Evolutionary conservation across 495 filamentous ascomycete genomes (phyloP).

Genomic region (Xylaria telfairii): DNA sequence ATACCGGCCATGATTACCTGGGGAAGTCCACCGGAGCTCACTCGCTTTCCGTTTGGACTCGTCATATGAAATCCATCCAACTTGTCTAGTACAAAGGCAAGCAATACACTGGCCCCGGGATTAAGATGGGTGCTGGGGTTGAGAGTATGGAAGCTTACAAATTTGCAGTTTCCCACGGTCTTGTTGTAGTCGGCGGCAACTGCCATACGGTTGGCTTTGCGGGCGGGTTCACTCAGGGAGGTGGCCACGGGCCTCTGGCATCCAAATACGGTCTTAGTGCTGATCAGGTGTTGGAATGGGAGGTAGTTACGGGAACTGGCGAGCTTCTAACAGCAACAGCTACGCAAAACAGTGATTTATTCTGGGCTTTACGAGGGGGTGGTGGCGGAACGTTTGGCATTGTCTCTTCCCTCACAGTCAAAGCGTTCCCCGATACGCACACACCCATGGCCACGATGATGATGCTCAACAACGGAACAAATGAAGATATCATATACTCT

Average conservation of each 20-base stretch:
- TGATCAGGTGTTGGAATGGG: conserved; percentile 62
- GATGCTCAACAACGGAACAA: conserved; percentile 29
- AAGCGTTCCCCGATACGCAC: conserved; percentile 38
- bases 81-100: conserved; percentile 37
- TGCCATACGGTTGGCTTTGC: conserved; percentile 54
- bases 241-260: conserved; percentile 61
- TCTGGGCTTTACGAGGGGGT: conserved; percentile 65
- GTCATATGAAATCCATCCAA: conserved; percentile 54
- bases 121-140: conserved; percentile 60
- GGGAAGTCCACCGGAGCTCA: conserved; percentile 56
- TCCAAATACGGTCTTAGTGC: conserved; percentile 62
- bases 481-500: background rate
- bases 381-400: conserved; percentile 60
- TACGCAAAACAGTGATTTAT: conserved; percentile 55
- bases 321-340: conserved; percentile 49
- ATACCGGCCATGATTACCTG: conserved; percentile 50
- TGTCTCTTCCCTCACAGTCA: conserved; percentile 52
- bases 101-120: conserved; percentile 50
- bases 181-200: conserved; percentile 51
- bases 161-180: conserved; percentile 32
- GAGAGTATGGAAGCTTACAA: conserved; percentile 52
- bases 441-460: conserved; percentile 22
- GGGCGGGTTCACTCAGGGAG: conserved; percentile 61
- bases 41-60: conserved; percentile 63
- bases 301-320: conserved; percentile 59